Evolutionary conservation across 495 filamentous ascomycete genomes (phyloP), one percentile per base, ranked within the genome.

Genomic region (Trichocladium uniseriatum): DNA sequence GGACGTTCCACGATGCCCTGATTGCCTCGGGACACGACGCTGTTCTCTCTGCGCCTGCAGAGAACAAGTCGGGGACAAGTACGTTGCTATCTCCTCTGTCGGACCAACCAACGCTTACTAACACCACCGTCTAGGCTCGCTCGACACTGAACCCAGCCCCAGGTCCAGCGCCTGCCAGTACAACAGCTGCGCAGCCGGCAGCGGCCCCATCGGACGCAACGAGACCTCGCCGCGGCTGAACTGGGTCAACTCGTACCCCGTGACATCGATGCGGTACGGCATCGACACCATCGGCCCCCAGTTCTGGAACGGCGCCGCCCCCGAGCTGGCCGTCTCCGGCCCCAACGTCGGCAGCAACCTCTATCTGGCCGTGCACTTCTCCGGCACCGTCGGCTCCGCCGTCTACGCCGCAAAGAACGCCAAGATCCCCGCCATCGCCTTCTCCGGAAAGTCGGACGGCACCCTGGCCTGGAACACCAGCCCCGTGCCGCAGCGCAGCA

Each of bases 161-260:
- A 71, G 76, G 6, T 65, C 60, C 10, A 41, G 60, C 4, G 41
- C 73, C 0, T 84, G 81, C 61, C 63, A 82, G 43, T 83, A 75
- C 54, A 50, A 79, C 53, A 78, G 72, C 55, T 85, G 81, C 47
- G 71, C 80, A 5, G 55, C 74, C 0, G 69, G 69, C 43, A 79
- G 76, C 50, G 72, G 72, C 0, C 66, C 80, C 1, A 62, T 71
- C 8, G 81, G 81, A 16, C 52, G 59, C 45, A 82, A 84, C 54
- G 66, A 69, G 10, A 72, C 78, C 0, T 68, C 76, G 44, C 71
- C 79, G 19, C 69, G 72, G 0, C 68, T 83, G 38, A 83, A 84
- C 62, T 84, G 80, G 66, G 81, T 86, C 38, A 86, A 86, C 61
- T 81, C 78, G 2, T 84, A 71, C 60, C 81, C 82, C 0, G 78